These are phyloP conservation scores for Fusarium sp. DNA, from an alignment of 2,329 filamentous ascomycete genomes.

Conservation along the genomic window DNA sequence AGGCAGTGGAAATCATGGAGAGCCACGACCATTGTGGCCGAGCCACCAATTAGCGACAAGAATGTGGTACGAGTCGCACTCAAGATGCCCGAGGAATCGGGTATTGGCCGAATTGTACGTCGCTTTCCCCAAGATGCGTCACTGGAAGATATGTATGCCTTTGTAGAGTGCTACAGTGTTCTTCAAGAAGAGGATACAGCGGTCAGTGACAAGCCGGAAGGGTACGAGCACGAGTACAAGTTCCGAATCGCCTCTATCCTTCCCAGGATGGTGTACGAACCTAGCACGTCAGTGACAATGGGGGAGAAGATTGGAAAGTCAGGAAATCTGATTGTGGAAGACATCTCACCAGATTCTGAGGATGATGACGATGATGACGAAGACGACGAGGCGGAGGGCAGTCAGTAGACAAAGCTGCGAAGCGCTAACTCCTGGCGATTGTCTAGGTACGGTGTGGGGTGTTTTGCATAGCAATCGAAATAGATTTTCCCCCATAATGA, in stretches of 20 bases:
- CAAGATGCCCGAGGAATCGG: conserved; percentile 69
- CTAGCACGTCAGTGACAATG: conserved; percentile 74
- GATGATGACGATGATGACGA: conserved; percentile 48
- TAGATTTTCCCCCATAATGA: conserved; percentile 2
- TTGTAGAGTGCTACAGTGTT: conserved; percentile 89
- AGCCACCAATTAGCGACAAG: conserved; percentile 72
- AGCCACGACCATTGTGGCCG: conserved; percentile 71
- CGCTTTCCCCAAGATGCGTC: conserved; percentile 76
- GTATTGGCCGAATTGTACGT: conserved; percentile 80
- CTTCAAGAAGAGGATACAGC: conserved; percentile 58
- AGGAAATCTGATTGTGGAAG: conserved; percentile 91
- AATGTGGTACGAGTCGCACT: conserved; percentile 78
- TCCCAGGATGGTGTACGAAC: conserved; percentile 83
- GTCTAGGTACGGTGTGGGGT: conserved; percentile 5
- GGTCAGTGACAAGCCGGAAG: conserved; percentile 63
- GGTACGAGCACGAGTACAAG: conserved; percentile 83
- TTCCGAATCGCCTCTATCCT: conserved; percentile 89
- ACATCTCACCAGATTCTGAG: conserved; percentile 53
- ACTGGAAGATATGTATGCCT: conserved; percentile 93
- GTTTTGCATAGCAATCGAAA: conserved; percentile 32
- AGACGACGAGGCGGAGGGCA: conserved; percentile 41
- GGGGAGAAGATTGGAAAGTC: conserved; percentile 81
- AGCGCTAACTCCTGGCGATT: conserved; percentile 7
- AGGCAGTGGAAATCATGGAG: conserved; percentile 87
- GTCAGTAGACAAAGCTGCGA: conserved; percentile 32